Conservation (phyloP, 306 rosid species). For the Nissolia schottii region DNA sequence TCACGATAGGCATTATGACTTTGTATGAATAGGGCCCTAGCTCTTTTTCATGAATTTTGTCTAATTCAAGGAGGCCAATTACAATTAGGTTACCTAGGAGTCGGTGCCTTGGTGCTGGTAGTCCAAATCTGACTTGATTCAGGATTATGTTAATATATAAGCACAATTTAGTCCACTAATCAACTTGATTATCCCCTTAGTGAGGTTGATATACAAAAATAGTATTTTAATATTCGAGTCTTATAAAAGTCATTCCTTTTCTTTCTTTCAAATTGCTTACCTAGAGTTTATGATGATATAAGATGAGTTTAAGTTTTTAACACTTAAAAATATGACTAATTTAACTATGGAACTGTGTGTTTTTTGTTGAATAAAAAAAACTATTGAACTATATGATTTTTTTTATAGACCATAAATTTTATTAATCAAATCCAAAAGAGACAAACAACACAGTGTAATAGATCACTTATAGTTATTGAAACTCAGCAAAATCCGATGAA, state of each 20-base stretch:
- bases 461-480: no score
- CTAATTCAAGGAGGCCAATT: conserved; percentile 12
- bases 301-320: neutral
- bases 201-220: neutral
- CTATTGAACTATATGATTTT: no score
- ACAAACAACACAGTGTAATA: no score
- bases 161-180: conserved; percentile 15
- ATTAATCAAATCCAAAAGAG: no score
- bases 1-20: conserved; percentile 20
- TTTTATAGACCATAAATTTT: no score
- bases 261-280: neutral
- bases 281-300: neutral
- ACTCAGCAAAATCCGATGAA: no score
- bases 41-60: neutral
- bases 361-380: no score
- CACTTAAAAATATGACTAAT: neutral
- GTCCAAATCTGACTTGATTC: conserved; percentile 23
- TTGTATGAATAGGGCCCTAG: neutral
- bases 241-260: neutral
- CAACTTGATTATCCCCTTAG: conserved; percentile 1
- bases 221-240: neutral
- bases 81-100: conserved; percentile 23
- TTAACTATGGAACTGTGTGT: neutral
- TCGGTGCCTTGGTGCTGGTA: conserved; percentile 41
- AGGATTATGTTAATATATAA: neutral